Base-by-base conservation (phyloP, 257 asterid species). In the Ballota nigra region DNA sequence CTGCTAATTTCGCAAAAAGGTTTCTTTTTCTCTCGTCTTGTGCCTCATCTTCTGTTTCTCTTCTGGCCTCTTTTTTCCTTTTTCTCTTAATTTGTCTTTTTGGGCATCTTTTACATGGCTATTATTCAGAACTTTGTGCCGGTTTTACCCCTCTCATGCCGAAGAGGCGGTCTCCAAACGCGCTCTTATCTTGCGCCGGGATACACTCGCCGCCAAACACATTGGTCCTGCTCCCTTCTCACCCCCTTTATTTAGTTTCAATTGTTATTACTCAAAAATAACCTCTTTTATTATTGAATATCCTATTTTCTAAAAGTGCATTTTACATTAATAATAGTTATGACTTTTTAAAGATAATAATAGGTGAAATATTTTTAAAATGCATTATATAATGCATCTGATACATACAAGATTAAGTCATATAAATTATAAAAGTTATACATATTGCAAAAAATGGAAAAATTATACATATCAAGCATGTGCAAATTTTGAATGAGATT, bases 161-260 rank as follows among this genome's bases (percentile, higher is more conserved):
- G 52, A 63, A 49, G 84, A 60, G n/a, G 69, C 75, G 75, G 70
- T 36, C 68, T 41, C n/a, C 36, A 20, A 23, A 77, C 85, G 82
- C 80, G 80, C 76, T 78, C 83, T 67, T 49, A n/a, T 47, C 70
- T 73, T 52, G 53, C 76, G 82, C 85, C 85, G 83, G 19, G 57
- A 74, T 77, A 31, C 80, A 74, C 85, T 77, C 85, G 82, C 76
- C 56, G 83, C 85, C 85, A 57, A 75, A 67, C 83, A 80, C 70
- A 51, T 19, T 31, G 69, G 36, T 38, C 64, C 19, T 26, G 12
- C 53, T 20, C 72, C 47, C 2, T 0, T 29, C 64, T 68, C 65
- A 18, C 19, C 15, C 34, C 61, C 22, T 59, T 43, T 2, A 0
- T 59, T 19, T 70, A 41, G 49, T 36, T 33, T n/a, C n/a, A n/a